Evolutionary conservation across 1,284 basidiomycete genomes (phyloP).

Genomic region (Butyriboletus appendiculatus): DNA sequence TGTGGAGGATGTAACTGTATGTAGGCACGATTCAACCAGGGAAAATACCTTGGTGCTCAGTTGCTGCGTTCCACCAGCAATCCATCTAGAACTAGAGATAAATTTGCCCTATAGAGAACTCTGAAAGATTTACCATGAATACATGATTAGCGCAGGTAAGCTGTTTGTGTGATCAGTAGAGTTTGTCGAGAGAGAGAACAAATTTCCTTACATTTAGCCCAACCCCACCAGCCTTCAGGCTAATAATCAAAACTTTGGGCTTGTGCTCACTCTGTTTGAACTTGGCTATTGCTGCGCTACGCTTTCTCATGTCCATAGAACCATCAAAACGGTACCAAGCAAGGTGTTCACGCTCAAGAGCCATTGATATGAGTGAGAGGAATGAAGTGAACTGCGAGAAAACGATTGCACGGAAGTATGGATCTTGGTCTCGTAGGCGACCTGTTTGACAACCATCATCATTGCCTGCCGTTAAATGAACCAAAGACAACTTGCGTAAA

Average conservation of each 20-base stretch:
- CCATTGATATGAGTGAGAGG: constrained; percentile 79
- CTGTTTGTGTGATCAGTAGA: constrained; percentile 38
- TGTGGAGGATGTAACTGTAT: constrained; percentile 33
- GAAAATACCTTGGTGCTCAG: constrained; percentile 81
- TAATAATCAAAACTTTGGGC: constrained; percentile 84
- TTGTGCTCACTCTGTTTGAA: constrained; percentile 70
- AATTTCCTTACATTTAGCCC: constrained; percentile 71
- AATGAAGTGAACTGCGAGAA: constrained; percentile 90
- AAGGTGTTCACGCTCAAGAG: constrained; percentile 74
- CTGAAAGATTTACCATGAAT: constrained; percentile 65
- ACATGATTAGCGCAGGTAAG: constrained; percentile 80
- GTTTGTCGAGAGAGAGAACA: neutral
- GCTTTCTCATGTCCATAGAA: constrained; percentile 86
- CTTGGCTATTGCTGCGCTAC: constrained; percentile 72
- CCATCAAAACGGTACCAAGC: constrained; percentile 90
- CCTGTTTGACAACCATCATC: constrained; percentile 39
- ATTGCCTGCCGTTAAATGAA: neutral
- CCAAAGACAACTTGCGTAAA: constrained; percentile 49
- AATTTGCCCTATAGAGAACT: neutral
- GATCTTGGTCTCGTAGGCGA: constrained; percentile 67
- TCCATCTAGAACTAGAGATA: constrained; percentile 69
- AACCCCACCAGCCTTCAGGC: constrained; percentile 93
- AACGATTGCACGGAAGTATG: constrained; percentile 81
- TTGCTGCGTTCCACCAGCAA: constrained; percentile 94
- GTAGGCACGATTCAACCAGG: neutral